Base-by-base conservation (phyloP, 257 asterid species). In the Rehmannia glutinosa region DNA sequence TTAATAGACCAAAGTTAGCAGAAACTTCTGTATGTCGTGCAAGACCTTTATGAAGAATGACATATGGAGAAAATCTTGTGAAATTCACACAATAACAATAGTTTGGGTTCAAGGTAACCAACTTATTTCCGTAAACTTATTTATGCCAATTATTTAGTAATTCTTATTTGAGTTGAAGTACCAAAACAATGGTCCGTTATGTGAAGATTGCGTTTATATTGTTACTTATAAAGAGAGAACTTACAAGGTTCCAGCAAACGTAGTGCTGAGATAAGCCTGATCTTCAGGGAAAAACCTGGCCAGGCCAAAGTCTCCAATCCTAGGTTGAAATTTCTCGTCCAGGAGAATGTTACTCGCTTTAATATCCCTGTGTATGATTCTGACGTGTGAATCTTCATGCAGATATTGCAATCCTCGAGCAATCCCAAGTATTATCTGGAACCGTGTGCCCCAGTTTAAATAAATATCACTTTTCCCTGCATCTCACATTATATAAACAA, bases 251-350 rank as follows among this genome's bases (percentile, higher is more conserved):
- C 97, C 97, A 30, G 97, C 97, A 72, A 90, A 90, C 17, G 74
- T 71, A 15, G 95, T 90, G 85, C 97, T 90, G 80, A 90, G 97
- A 75, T 81, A 90, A 68, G 88, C 91, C 77, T 90, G 91, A 80
- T 87, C 97, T 75, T 90, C 97, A 1, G 97, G 97, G 74, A 90
- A 90, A 57, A 90, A 90, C 75, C 95, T 83, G 38, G 97, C 93
- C 19, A 90, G 76, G 60, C 97, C 97, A 66, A 90, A 90, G 70
- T 90, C 97, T 62, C 95, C 91, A 5, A 90, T 87, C 78, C 81
- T 80, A 57, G 97, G 97, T 51, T 78, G 87, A 73, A 80, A 87
- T 59, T 82, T 90, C 13, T 87, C 91, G 17, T 87, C 95, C 47
- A 90, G 84, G 71, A 90, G 95, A 77, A 90, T 85, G 78, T 90